Conservation (phyloP, 345 rosid species). For the Pugionium dolabratum region DNA sequence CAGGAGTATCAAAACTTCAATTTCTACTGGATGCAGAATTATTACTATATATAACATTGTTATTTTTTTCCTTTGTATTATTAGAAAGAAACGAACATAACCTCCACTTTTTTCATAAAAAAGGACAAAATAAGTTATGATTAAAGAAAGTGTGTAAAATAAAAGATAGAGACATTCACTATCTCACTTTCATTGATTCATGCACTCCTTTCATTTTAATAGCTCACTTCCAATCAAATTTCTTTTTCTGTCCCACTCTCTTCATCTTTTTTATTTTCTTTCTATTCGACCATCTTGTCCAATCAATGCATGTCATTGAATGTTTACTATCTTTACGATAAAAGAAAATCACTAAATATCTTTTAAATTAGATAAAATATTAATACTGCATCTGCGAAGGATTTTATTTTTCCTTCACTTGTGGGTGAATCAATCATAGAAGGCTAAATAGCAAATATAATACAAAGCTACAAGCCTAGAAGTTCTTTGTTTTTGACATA, state of each 20-base stretch:
- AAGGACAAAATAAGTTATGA: constrained; percentile 30
- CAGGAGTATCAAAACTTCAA: constrained; percentile 2
- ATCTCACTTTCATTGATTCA: constrained; percentile 36
- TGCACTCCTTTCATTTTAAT: constrained; percentile 39
- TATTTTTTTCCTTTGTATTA: not conserved
- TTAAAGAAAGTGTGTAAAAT: constrained; percentile 39
- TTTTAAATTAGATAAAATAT: constrained; percentile 21
- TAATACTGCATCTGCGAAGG: constrained; percentile 1
- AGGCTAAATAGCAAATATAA: not conserved
- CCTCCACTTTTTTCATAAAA: constrained; percentile 23
- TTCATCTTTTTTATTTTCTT: not conserved
- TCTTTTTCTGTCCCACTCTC: constrained; percentile 39
- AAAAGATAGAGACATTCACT: constrained; percentile 37
- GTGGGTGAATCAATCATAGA: not conserved
- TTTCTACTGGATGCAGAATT: constrained; percentile 4
- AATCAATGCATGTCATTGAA: constrained; percentile 34
- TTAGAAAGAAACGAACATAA: constrained; percentile 31
- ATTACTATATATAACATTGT: not conserved
- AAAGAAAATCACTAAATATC: not conserved
- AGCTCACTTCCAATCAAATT: constrained; percentile 33
- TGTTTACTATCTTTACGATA: constrained; percentile 26
- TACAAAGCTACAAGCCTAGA: not conserved
- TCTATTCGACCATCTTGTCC: constrained; percentile 24
- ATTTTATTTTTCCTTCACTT: not conserved
- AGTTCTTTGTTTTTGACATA: too few relatives aligned